Evolutionary conservation across 257 asterid genomes (phyloP).

Genomic region (Solanum piurae): DNA sequence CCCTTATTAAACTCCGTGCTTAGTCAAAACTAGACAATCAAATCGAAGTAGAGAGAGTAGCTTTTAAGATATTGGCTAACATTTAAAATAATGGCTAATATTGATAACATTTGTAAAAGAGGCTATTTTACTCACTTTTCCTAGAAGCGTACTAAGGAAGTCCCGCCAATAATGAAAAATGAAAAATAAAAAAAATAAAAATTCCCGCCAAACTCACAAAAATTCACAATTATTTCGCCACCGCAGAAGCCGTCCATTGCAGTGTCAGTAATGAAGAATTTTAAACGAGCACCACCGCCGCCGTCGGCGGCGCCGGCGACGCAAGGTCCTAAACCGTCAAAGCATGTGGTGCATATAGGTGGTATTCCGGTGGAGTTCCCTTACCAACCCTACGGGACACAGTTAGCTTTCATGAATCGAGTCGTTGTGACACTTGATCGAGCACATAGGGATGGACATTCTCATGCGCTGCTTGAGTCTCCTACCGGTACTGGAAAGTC

Average conservation of each 20-base stretch:
- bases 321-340: constrained; percentile 19
- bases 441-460: constrained; percentile 53
- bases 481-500: constrained; percentile 99
- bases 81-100: background rate
- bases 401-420: constrained; percentile 77
- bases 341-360: constrained; percentile 41
- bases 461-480: constrained; percentile 90
- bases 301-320: background rate
- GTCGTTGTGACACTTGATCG: constrained; percentile 81
- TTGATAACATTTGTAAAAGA: background rate
- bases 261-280: background rate
- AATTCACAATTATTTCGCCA: background rate
- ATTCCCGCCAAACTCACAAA: background rate
- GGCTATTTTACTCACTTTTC: background rate
- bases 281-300: constrained; percentile 2
- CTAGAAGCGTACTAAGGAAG: background rate
- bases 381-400: constrained; percentile 88
- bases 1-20: background rate
- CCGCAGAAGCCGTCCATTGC: background rate
- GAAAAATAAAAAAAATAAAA: background rate
- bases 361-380: constrained; percentile 94
- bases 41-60: background rate
- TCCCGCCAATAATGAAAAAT: background rate
- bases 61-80: background rate
- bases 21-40: background rate